Evolutionary conservation across 768 basidiomycete species (phyloP), one percentile per base, ranked within the genome.

Genomic region (Tulasnella sp.): DNA sequence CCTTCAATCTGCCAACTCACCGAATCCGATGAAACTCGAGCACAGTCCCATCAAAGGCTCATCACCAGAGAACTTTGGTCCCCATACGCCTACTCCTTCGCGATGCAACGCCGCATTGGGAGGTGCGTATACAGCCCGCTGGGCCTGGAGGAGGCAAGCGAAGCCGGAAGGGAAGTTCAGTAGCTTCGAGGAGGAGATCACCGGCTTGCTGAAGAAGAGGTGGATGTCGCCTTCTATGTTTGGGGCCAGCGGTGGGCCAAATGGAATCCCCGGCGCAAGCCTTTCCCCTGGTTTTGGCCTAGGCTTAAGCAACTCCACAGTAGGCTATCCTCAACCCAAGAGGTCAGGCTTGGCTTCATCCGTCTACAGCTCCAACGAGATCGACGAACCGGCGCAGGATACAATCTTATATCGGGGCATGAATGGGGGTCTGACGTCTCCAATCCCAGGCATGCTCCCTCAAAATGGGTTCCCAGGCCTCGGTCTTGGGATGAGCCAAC

Each of bases 101-200:
- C 11, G 58, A 13, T 44, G 30, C 13, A 78, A 88, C 11, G 84
- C 81, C 1, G 76, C 85, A 0, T 73, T 91, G 2, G 88, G 88
- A 0, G 78, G 80, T 0, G 86, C 88, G 1, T 91, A 88, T 67
- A 73, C 87, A 43, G 89, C 88, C 27, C 77, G 89, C 7, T 92
- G 89, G 88, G 83, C 87, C 44, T 91, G 87, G 88, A 82, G 85
- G 42, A 78, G 81, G 11, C n/a, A 23, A 9, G 42, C 61, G 3
- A 62, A 59, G 11, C 65, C 65, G 7, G 65, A 66, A 7, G 65
- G 65, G 23, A 43, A 50, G 15, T 73, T 81, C 23, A 80, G 78
- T 23, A 81, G 79, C 24, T 91, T 85, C 64, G 88, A 91, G 68
- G 89, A 91, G 59, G 88, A 91, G 71, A 79, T 89, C 56, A 75